A percentile compares a stretch with the other conserved stretches of the same genome.
Conservation (phyloP, 345 rosid genomes). For the Hirschfeldia incana region DNA sequence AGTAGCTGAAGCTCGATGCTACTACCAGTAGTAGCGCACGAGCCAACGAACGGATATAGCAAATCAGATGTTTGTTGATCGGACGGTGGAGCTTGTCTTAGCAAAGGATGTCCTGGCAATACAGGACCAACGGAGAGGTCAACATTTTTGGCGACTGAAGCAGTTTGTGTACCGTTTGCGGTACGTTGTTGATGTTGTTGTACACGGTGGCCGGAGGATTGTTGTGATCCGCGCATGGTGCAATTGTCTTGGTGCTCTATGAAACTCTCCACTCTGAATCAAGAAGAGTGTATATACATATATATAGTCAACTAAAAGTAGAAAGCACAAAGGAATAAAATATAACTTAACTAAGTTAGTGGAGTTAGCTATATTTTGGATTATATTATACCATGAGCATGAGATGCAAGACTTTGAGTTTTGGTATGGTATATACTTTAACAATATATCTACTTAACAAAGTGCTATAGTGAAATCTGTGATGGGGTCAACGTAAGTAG, state of each 20-base stretch:
- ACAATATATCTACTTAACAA: conserved; percentile 14
- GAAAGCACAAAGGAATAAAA: conserved; percentile 27
- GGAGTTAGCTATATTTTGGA: conserved; percentile 39
- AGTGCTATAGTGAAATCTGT: conserved; percentile 22
- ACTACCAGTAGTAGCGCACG: conserved; percentile 14
- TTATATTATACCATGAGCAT: conserved; percentile 25
- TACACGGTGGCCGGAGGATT: conserved; percentile 44
- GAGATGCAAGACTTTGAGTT: conserved; percentile 32
- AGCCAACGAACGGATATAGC: conserved; percentile 23
- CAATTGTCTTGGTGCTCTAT: conserved; percentile 96
- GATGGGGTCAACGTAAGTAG: conserved; percentile 37
- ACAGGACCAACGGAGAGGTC: conserved; percentile 49
- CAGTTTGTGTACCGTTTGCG: conserved; percentile 28
- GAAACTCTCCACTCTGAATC: conserved; percentile 90
- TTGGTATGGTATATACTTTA: conserved; percentile 27
- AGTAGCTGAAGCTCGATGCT: conserved; percentile 41
- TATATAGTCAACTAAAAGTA: background rate
- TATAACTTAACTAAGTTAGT: conserved; percentile 25
- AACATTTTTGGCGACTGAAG: conserved; percentile 55
- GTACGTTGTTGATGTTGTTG: conserved; percentile 41
- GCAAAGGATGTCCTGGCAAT: conserved; percentile 40
- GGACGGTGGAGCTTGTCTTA: conserved; percentile 39
- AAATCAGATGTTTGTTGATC: conserved; percentile 19
- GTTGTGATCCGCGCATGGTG: conserved; percentile 57
- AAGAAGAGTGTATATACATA: conserved; percentile 5